A percentile compares a stretch with the other conserved stretches of the same genome.
Conservation (phyloP, 108 stramenopile genomes). For the Pelagomonas calceolata region DNA sequence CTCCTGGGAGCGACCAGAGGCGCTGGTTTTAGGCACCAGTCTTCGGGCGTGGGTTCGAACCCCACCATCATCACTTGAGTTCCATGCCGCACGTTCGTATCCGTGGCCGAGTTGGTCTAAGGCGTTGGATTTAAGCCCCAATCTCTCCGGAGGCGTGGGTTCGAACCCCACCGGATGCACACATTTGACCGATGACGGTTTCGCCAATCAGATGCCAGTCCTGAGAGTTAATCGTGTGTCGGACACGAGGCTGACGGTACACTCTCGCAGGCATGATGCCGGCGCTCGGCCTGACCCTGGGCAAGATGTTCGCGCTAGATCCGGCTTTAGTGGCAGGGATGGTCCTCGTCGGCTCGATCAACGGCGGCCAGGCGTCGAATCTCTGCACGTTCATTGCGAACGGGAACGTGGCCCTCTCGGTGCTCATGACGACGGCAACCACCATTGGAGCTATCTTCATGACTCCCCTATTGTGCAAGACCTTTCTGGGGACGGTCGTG, state of each 20-base stretch:
- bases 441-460: slow-evolving; percentile 92
- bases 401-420: slow-evolving; percentile 87
- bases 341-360: slow-evolving; percentile 88
- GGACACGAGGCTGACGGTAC: background rate
- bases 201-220: too few species aligned
- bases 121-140: too few species aligned
- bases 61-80: too few species aligned
- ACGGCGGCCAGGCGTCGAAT: slow-evolving; percentile 93
- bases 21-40: too few species aligned
- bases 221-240: too few species aligned
- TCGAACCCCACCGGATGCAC: too few species aligned
- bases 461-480: slow-evolving; percentile 91
- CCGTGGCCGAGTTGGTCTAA: too few species aligned
- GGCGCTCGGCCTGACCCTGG: slow-evolving; percentile 62
- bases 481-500: slow-evolving; percentile 79
- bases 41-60: too few species aligned
- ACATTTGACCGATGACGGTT: too few species aligned
- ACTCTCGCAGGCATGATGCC: slow-evolving; percentile 96
- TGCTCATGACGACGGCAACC: slow-evolving; percentile 94
- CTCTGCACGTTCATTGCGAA: slow-evolving; percentile 94
- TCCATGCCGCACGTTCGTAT: too few species aligned
- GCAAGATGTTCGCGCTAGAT: slow-evolving; percentile 61
- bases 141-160: too few species aligned
- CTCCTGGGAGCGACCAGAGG: too few species aligned
- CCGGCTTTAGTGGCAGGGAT: slow-evolving; percentile 85